Evolutionary conservation across 805 yeast species (phyloP).

Genomic region (Candida verbasci): DNA sequence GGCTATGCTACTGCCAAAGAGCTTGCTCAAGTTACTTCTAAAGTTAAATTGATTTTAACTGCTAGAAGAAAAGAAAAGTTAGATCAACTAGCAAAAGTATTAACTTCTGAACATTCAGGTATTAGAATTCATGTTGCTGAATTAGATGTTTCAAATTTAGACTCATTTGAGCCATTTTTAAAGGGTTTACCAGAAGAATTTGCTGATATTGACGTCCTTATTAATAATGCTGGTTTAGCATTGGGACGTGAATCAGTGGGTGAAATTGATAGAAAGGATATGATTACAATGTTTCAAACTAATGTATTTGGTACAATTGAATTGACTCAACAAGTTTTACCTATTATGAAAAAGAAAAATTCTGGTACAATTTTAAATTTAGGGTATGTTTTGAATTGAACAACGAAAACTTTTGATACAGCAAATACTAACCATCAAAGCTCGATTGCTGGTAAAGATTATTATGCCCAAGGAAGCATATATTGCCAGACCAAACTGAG

Average conservation of each 20-base stretch:
- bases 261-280: constrained; percentile 23
- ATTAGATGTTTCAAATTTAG: constrained; percentile 26
- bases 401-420: too few relatives aligned
- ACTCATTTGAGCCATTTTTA: constrained; percentile 25
- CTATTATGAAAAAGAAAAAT: constrained; percentile 29
- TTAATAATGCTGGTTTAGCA: constrained; percentile 41
- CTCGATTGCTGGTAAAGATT: constrained; percentile 29
- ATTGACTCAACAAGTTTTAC: constrained; percentile 33
- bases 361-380: constrained; percentile 35
- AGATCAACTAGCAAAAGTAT: constrained; percentile 19
- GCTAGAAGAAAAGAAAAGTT: constrained; percentile 34
- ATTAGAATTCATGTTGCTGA: constrained; percentile 24
- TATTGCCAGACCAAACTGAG: constrained; percentile 39
- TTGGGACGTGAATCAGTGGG: constrained; percentile 31
- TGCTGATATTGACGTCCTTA: constrained; percentile 29
- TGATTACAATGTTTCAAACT: constrained; percentile 33
- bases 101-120: constrained; percentile 18
- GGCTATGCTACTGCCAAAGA: constrained; percentile 39
- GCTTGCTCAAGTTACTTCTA: constrained; percentile 33
- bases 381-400: constrained; percentile 33
- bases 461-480: constrained; percentile 35
- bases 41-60: constrained; percentile 30
- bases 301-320: constrained; percentile 34
- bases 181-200: constrained; percentile 27
- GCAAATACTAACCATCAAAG: neutral